Evolutionary conservation across 2,329 filamentous ascomycete species (phyloP), one percentile per base, ranked within the genome.

Genomic region (Cyphellophora attinorum): DNA sequence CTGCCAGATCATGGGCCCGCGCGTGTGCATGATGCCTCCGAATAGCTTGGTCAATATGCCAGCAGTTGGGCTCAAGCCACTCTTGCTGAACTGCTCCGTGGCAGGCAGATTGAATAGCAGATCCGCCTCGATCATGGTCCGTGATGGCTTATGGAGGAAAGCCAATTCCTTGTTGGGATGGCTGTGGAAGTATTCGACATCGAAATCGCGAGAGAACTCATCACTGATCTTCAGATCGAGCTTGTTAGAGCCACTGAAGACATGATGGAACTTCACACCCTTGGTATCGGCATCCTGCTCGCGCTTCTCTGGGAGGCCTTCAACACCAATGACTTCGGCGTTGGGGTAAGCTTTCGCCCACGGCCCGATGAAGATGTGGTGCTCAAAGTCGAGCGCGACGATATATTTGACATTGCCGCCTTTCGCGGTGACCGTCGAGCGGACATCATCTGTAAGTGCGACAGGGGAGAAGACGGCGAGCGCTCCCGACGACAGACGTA

Each of bases 391-490:
- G 1, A 81, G 76, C 1, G 91, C 89, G 16, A 89, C 68, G 46
- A 98, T 79, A 68, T 96, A 96, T 47, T 72, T 74, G 33, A 95
- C 75, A 27, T 76, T 70, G 32, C 79, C 78, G 42, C 78, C 78
- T 37, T 85, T 64, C 19, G 64, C 57, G n/a, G 76, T 67, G 23
- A 49, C 40, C 55, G 80, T 77, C 47, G 66, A 57, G 42, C 70
- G 76, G 25, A 86, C 78, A 38, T 80, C 76, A 3, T 79, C 71
- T 3, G 88, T 96, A 37, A 95, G 72, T 11, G 81, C 82, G 13
- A 91, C 83, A 12, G 91, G 91, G 1, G 86, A 94, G 72, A 95
- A 95, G 56, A 95, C 79, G 46, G 85, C 84, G 27, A 96, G 74
- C 29, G 73, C 66, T 37, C 86, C 86, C 6, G 78, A 79, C 38